Conservation (phyloP, 108 stramenopile genomes). For the Seminavis robusta region DNA sequence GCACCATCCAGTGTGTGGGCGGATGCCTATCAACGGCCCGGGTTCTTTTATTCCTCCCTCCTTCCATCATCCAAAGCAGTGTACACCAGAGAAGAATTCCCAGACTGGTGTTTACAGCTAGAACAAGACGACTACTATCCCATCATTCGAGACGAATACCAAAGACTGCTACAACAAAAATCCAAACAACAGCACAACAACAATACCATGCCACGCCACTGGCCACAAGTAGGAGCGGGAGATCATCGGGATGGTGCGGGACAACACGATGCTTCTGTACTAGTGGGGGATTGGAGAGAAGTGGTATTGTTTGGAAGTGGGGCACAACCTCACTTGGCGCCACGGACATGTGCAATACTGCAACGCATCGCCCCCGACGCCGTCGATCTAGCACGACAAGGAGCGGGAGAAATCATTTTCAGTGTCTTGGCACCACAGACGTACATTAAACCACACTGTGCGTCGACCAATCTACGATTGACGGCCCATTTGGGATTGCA, state of each 20-base stretch:
- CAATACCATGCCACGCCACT: constrained; percentile 10
- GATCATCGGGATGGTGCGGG: constrained; percentile 51
- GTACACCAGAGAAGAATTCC: no score
- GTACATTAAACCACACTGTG: constrained; percentile 65
- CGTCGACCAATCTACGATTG: constrained; percentile 64
- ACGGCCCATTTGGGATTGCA: constrained; percentile 78
- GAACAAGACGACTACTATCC: background rate
- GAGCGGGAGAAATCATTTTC: constrained; percentile 82
- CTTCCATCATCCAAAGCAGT: no score
- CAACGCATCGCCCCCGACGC: constrained; percentile 52
- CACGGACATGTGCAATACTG: constrained; percentile 41
- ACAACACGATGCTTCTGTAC: constrained; percentile 58
- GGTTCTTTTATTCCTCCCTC: constrained; percentile 43
- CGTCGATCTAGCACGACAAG: constrained; percentile 48
- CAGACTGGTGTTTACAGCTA: background rate
- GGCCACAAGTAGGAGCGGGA: constrained; percentile 56
- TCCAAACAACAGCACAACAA: no score
- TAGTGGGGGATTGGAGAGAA: constrained; percentile 71
- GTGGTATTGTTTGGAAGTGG: constrained; percentile 80
- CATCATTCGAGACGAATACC: constrained; percentile 1
- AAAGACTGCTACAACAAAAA: background rate
- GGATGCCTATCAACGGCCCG: constrained; percentile 58
- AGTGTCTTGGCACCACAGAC: constrained; percentile 60
- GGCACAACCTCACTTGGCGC: constrained; percentile 30
- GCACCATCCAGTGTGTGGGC: constrained; percentile 55